Conservation (phyloP, 176 grass and related monocot genomes). For the Tillandsia leiboldiana region DNA sequence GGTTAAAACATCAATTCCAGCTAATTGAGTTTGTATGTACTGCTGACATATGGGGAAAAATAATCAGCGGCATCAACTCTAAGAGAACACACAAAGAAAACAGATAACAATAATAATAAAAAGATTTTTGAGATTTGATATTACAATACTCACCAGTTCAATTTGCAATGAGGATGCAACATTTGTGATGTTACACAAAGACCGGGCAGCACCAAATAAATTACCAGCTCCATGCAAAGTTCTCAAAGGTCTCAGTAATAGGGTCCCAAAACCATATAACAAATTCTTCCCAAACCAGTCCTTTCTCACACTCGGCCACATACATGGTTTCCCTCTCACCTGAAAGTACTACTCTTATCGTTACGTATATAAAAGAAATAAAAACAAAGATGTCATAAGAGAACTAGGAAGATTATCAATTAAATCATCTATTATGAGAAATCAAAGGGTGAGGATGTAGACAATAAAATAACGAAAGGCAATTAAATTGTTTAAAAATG, state of each 20-base stretch:
- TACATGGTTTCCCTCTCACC: conserved; percentile 47
- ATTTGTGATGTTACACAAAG: conserved; percentile 68
- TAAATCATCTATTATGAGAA: too few relatives aligned
- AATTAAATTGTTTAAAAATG: too few relatives aligned
- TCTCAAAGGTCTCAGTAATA: conserved; percentile 68
- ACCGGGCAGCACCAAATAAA: conserved; percentile 49
- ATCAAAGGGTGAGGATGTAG: too few relatives aligned
- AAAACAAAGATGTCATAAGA: not conserved
- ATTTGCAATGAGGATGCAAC: conserved; percentile 75
- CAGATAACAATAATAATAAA: not conserved
- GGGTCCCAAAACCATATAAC: conserved; percentile 55
- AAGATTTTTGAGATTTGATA: not conserved
- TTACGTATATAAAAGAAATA: not conserved
- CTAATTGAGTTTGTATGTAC: not conserved
- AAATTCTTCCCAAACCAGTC: conserved; percentile 76
- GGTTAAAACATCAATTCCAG: not conserved
- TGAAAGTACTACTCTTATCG: conserved; percentile 22
- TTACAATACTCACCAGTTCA: conserved; percentile 57
- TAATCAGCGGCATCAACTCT: too few relatives aligned
- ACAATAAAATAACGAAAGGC: too few relatives aligned
- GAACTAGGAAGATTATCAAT: not conserved
- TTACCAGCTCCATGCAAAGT: conserved; percentile 64
- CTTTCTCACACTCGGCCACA: conserved; percentile 65
- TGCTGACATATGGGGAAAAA: too few relatives aligned
- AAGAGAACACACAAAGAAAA: not conserved